Percentiles rank a stretch among this genome's conserved stretches.
These are phyloP conservation scores for Bassia scoparia DNA, from an alignment of 148 eudicot genomes.

Conservation along the genomic window DNA sequence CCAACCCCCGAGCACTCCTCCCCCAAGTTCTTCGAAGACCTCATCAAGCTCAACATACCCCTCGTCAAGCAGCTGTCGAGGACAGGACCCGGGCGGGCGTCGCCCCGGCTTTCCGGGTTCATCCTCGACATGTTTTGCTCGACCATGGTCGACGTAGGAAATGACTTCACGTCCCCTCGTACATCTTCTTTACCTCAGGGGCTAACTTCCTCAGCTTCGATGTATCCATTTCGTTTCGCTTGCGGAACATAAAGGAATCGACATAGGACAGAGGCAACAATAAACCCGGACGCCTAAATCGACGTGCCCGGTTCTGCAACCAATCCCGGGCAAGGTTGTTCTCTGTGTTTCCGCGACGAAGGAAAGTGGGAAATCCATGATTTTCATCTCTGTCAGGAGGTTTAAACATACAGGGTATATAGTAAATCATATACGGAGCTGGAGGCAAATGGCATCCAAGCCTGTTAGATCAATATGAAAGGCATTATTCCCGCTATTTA, in stretches of 20 bases:
- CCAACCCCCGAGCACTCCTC: neutral
- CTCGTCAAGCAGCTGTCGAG: conserved; percentile 2
- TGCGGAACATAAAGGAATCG: neutral
- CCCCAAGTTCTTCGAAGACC: neutral
- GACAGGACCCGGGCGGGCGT: too few relatives aligned
- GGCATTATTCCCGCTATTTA: too few relatives aligned
- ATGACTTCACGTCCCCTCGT: conserved; percentile 18
- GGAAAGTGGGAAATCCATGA: too few relatives aligned
- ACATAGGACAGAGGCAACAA: neutral
- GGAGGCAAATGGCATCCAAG: neutral
- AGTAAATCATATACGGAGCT: too few relatives aligned
- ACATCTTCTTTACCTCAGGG: conserved; percentile 35
- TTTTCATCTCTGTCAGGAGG: too few relatives aligned
- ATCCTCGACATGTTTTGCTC: neutral
- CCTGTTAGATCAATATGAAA: too few relatives aligned
- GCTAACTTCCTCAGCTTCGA: conserved; percentile 27
- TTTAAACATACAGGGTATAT: too few relatives aligned
- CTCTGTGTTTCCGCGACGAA: too few relatives aligned
- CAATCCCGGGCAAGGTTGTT: too few relatives aligned
- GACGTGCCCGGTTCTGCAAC: too few relatives aligned
- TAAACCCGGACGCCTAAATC: too few relatives aligned
- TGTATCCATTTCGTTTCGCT: conserved; percentile 20
- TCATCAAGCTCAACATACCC: conserved; percentile 18
- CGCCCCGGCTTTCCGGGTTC: too few relatives aligned
- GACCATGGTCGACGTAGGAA: conserved; percentile 1